Percentiles rank a stretch among this genome's conserved stretches.
Evolutionary conservation across 306 rosid genomes (phyloP).

Genomic region (Phaseolus lunatus): DNA sequence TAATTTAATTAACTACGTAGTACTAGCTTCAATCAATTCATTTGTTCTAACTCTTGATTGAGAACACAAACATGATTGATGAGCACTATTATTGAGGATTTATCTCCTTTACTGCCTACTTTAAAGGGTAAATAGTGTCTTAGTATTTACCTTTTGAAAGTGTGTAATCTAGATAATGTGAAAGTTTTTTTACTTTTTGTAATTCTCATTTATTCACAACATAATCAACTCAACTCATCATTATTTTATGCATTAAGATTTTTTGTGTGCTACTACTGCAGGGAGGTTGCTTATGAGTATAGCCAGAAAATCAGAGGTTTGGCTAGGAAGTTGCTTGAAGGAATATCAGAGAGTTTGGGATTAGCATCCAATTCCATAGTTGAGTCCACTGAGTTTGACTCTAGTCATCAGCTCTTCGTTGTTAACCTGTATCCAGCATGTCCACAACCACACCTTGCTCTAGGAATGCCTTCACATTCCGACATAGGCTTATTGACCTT

Average conservation of each 20-base stretch:
- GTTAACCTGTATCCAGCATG: slow-evolving; percentile 74
- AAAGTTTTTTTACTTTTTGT: too few species aligned
- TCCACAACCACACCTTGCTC: slow-evolving; percentile 70
- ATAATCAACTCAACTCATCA: neutral
- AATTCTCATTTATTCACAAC: too few species aligned
- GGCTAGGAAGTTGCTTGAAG: slow-evolving; percentile 46
- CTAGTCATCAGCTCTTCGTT: slow-evolving; percentile 48
- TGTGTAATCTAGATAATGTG: too few species aligned
- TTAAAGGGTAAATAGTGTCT: too few species aligned
- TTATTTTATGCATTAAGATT: neutral
- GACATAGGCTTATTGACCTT: slow-evolving; percentile 65
- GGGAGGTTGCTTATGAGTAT: slow-evolving; percentile 56
- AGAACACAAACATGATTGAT: too few species aligned
- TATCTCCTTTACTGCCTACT: too few species aligned
- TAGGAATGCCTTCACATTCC: slow-evolving; percentile 70
- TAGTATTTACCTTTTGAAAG: too few species aligned
- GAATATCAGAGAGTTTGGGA: slow-evolving; percentile 64
- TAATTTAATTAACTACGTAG: neutral
- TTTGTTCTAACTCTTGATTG: too few species aligned
- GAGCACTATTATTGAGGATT: too few species aligned
- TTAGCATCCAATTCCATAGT: slow-evolving; percentile 48
- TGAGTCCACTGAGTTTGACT: slow-evolving; percentile 49
- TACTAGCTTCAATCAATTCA: neutral
- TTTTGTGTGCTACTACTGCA: neutral
- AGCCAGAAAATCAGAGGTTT: slow-evolving; percentile 40